phyloP scores from a whole-genome alignment of 257 asterid genomes.

The Perilla frutescens region DNA sequence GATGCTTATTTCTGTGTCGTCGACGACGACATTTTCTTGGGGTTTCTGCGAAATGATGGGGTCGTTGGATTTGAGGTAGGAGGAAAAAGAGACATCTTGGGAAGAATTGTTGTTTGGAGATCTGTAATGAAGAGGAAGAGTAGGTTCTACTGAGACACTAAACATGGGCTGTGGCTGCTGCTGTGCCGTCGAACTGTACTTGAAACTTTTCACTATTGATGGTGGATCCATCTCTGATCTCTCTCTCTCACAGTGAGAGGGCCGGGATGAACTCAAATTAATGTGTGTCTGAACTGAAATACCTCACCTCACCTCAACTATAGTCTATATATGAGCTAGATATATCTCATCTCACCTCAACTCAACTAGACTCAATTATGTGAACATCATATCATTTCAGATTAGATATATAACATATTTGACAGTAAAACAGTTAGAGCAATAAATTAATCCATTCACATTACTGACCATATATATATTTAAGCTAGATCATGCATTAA shows the following conservation, averaged over 20 bases:
- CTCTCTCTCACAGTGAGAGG: too few relatives aligned
- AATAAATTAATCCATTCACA: not conserved
- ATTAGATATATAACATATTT: not conserved
- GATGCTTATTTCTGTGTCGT: conserved; percentile 76
- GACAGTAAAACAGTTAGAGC: conserved; percentile 8
- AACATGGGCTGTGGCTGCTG: conserved; percentile 47
- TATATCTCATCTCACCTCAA: conserved; percentile 22
- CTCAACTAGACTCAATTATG: conserved; percentile 35
- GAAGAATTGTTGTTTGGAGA: conserved; percentile 34
- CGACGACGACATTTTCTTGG: conserved; percentile 24
- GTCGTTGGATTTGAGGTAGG: conserved; percentile 51
- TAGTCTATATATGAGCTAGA: not conserved
- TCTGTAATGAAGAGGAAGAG: conserved; percentile 49
- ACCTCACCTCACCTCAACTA: conserved; percentile 16
- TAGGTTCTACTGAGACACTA: conserved; percentile 38
- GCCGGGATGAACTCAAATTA: not conserved
- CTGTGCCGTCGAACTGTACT: conserved; percentile 49
- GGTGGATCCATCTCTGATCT: conserved; percentile 53
- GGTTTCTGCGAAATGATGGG: conserved; percentile 10
- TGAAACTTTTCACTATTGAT: conserved; percentile 44
- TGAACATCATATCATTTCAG: conserved; percentile 1
- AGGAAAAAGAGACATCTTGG: conserved; percentile 60
- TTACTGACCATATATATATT: not conserved
- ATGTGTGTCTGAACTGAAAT: conserved; percentile 27
- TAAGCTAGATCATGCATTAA: too few relatives aligned